Conservation (phyloP, 2,329 filamentous ascomycete species). For the Coniochaeta hoffmannii region DNA sequence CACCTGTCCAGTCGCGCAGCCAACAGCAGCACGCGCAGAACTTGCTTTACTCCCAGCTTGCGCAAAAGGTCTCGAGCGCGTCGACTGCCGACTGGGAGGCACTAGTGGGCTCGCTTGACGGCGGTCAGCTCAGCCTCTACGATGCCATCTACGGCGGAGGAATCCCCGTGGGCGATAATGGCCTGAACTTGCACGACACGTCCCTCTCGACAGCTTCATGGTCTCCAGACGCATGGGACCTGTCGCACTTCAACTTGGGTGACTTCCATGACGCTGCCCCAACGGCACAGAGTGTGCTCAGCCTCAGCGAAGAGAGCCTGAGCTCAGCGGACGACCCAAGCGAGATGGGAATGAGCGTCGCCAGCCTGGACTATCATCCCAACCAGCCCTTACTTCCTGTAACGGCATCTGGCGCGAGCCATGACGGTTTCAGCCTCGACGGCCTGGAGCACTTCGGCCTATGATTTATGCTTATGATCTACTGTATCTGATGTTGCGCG, state of each 20-base stretch:
- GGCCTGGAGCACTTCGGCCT: slow-evolving; percentile 33
- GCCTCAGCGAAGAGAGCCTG: slow-evolving; percentile 50
- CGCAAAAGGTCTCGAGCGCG: slow-evolving; percentile 35
- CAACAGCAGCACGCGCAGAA: slow-evolving; percentile 22
- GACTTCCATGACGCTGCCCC: slow-evolving; percentile 34
- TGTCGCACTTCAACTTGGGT: slow-evolving; percentile 41
- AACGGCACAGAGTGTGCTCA: slow-evolving; percentile 45
- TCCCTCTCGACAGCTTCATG: slow-evolving; percentile 36
- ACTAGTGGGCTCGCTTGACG: slow-evolving; percentile 71
- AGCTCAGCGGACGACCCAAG: slow-evolving; percentile 47
- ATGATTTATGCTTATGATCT: slow-evolving; percentile 15
- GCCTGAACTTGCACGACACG: no score
- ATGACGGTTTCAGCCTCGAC: slow-evolving; percentile 25
- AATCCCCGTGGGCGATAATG: slow-evolving; percentile 34
- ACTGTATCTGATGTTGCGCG: not conserved
- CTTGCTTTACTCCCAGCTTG: slow-evolving; percentile 27
- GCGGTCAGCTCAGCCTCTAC: slow-evolving; percentile 75
- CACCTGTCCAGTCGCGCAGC: slow-evolving; percentile 34
- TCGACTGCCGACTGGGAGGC: slow-evolving; percentile 74
- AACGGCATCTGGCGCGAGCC: slow-evolving; percentile 7
- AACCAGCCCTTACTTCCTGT: slow-evolving; percentile 19
- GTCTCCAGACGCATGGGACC: slow-evolving; percentile 52
- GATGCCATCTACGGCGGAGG: slow-evolving; percentile 71
- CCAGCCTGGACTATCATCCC: slow-evolving; percentile 25
- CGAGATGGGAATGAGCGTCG: slow-evolving; percentile 36